Conservation (phyloP, 176 grass and related monocot genomes). For the Panicum miliaceum region DNA sequence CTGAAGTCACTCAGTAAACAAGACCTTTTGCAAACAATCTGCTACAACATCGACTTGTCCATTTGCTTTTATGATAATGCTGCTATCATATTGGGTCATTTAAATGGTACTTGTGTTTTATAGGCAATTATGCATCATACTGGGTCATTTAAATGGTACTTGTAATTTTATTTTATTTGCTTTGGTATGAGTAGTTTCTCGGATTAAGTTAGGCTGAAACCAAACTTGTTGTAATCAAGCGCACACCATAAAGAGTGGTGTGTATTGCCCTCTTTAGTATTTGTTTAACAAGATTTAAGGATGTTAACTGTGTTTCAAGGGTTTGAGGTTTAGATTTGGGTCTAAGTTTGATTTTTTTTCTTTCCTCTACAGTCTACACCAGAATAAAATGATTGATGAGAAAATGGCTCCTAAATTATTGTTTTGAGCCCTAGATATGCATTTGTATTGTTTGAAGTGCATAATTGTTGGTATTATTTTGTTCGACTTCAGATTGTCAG, state of each 20-base stretch:
- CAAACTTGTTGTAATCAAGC: background rate
- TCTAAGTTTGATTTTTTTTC: background rate
- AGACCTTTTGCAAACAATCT: background rate
- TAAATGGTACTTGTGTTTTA: background rate
- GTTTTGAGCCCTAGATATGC: background rate
- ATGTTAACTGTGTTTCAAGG: background rate
- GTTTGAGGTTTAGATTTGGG: background rate
- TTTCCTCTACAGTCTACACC: background rate
- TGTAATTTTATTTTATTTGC: background rate
- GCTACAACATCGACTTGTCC: background rate
- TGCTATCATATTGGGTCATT: background rate
- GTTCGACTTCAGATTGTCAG: background rate
- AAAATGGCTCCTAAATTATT: background rate
- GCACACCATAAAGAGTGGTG: background rate
- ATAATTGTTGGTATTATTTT: background rate
- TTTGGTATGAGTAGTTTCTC: background rate
- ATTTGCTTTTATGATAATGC: background rate
- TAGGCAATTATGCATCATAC: background rate
- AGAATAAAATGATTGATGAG: background rate
- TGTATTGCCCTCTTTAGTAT: background rate
- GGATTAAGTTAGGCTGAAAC: background rate
- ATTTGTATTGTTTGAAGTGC: background rate
- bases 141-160: background rate
- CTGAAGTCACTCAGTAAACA: background rate
- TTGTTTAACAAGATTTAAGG: no score